Evolutionary conservation across 345 rosid species (phyloP).

Genomic region (Rhizophora mangle): DNA sequence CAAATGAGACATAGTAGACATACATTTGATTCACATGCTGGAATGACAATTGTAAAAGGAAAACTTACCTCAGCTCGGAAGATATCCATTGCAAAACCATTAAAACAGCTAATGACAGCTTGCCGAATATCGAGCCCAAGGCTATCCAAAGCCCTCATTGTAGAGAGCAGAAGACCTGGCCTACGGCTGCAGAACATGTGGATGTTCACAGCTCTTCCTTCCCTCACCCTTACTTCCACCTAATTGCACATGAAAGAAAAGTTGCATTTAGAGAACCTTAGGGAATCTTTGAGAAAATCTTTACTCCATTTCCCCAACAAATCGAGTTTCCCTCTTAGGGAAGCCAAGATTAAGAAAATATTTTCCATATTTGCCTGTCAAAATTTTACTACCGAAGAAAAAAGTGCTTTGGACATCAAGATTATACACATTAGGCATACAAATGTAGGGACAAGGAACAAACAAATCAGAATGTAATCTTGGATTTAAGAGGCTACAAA

Average conservation of each 20-base stretch:
- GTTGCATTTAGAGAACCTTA: no score
- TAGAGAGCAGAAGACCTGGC: slow-evolving; percentile 84
- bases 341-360: no score
- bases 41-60: neutral
- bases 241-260: slow-evolving; percentile 10
- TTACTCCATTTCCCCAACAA: no score
- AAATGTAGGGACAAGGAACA: no score
- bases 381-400: no score
- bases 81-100: slow-evolving; percentile 89
- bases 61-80: slow-evolving; percentile 84
- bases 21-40: neutral
- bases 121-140: slow-evolving; percentile 93
- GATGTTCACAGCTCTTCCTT: slow-evolving; percentile 96
- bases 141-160: slow-evolving; percentile 89
- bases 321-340: no score
- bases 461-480: no score
- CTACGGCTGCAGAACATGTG: slow-evolving; percentile 96
- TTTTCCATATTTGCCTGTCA: no score
- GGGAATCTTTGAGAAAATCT: no score
- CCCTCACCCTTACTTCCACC: slow-evolving; percentile 94
- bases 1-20: neutral
- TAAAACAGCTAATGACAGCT: slow-evolving; percentile 95
- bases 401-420: no score
- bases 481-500: neutral
- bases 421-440: no score